These are phyloP conservation scores for Termitomyces heimii DNA, from an alignment of 768 basidiomycete species.

Conservation along the genomic window DNA sequence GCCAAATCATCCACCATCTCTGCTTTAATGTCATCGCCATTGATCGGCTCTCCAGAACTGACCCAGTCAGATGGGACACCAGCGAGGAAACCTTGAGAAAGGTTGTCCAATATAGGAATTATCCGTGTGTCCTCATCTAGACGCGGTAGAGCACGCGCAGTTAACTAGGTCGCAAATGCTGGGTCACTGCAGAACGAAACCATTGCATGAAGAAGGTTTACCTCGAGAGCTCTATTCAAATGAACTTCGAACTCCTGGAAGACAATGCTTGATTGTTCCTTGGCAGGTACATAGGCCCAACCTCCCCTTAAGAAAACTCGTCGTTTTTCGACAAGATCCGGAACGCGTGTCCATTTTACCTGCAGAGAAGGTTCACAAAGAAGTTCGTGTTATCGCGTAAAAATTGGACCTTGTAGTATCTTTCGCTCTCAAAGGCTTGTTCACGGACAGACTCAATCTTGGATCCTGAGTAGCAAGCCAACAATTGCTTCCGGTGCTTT, in stretches of 20 bases:
- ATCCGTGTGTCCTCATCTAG: constrained; percentile 94
- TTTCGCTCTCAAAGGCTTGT: constrained; percentile 40
- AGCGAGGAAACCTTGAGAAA: constrained; percentile 90
- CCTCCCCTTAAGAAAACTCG: constrained; percentile 74
- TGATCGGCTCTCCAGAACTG: constrained; percentile 39
- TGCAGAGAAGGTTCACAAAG: constrained; percentile 20
- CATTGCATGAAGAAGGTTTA: constrained; percentile 23
- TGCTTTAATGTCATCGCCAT: constrained; percentile 70
- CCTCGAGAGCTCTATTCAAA: constrained; percentile 73
- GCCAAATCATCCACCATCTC: constrained; percentile 93
- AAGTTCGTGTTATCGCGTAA: neutral
- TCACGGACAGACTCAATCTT: constrained; percentile 27
- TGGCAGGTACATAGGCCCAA: constrained; percentile 82
- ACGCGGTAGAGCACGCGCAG: constrained; percentile 80
- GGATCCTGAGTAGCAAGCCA: constrained; percentile 35
- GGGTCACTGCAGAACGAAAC: neutral
- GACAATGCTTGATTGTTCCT: constrained; percentile 78
- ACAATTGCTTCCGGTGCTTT: constrained; percentile 40
- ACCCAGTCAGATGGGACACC: constrained; percentile 85
- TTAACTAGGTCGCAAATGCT: constrained; percentile 44
- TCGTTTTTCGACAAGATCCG: constrained; percentile 82
- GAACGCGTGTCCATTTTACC: constrained; percentile 97
- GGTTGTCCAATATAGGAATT: constrained; percentile 81
- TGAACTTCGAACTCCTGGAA: constrained; percentile 78
- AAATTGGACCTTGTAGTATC: constrained; percentile 70